phyloP scores from a whole-genome alignment of 2,329 filamentous ascomycete species.

The Aspergillus sp. region DNA sequence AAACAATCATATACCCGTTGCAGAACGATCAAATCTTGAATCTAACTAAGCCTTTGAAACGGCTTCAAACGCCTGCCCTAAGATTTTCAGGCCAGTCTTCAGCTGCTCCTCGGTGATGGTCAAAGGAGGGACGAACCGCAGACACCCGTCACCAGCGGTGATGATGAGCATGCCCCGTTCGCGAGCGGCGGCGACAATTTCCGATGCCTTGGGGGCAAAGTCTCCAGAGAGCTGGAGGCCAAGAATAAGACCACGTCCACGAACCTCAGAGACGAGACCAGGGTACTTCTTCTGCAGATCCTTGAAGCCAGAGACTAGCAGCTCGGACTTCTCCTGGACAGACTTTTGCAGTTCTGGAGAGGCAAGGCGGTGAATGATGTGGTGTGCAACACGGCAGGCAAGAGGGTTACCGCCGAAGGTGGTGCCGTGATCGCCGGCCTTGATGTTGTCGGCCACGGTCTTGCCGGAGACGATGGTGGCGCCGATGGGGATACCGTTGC shows the following conservation, averaged over 20 bases:
- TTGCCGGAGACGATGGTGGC: conserved; percentile 69
- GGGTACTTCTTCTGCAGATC: conserved; percentile 63
- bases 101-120: conserved; percentile 81
- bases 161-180: conserved; percentile 88
- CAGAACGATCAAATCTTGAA: background rate
- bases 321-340: conserved; percentile 66
- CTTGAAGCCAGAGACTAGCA: conserved; percentile 60
- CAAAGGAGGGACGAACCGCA: conserved; percentile 87
- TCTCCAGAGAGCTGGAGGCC: conserved; percentile 79
- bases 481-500: conserved; percentile 94
- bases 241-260: conserved; percentile 81
- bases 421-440: conserved; percentile 83
- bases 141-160: conserved; percentile 86
- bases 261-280: conserved; percentile 70
- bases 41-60: conserved; percentile 41
- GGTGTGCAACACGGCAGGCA: conserved; percentile 77
- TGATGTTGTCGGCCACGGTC: conserved; percentile 66
- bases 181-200: conserved; percentile 78
- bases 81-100: conserved; percentile 69
- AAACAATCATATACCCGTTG: background rate
- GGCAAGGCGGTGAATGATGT: conserved; percentile 77
- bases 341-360: conserved; percentile 67
- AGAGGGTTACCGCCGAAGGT: conserved; percentile 93
- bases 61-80: conserved; percentile 66
- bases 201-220: conserved; percentile 50